Conservation (phyloP, 805 yeast species). For the Spathaspora hagerdaliae region DNA sequence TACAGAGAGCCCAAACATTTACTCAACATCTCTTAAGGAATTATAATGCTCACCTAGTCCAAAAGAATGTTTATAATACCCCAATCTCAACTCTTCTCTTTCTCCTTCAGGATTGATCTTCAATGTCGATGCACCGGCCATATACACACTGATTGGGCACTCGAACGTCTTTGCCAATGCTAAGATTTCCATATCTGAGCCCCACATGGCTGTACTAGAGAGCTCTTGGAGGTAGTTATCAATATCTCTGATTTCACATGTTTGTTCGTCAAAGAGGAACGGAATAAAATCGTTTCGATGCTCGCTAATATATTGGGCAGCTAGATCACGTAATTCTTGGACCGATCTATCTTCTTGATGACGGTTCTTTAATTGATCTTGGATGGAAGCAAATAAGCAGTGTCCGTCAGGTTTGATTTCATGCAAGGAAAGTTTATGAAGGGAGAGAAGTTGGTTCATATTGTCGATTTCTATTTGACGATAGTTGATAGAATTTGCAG, state of each 20-base stretch:
- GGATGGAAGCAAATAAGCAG: conserved; percentile 82
- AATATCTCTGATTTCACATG: conserved; percentile 59
- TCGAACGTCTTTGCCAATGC: conserved; percentile 72
- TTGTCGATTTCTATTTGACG: conserved; percentile 69
- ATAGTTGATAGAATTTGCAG: conserved; percentile 60
- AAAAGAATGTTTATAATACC: conserved; percentile 78
- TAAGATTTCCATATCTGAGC: conserved; percentile 87
- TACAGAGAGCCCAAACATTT: too few relatives aligned
- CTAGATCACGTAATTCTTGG: conserved; percentile 54
- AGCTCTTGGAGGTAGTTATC: conserved; percentile 66
- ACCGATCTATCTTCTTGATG: conserved; percentile 36
- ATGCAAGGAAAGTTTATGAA: conserved; percentile 47
- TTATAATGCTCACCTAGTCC: conserved; percentile 96
- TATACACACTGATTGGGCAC: conserved; percentile 70
- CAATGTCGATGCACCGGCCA: conserved; percentile 72
- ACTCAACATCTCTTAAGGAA: conserved; percentile 39
- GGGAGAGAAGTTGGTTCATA: conserved; percentile 49
- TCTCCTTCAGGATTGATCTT: conserved; percentile 56
- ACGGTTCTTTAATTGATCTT: conserved; percentile 67
- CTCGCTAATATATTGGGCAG: conserved; percentile 62
- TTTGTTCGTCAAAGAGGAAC: conserved; percentile 75
- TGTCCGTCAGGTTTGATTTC: conserved; percentile 92
- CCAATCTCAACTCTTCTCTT: conserved; percentile 51
- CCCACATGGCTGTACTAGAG: conserved; percentile 87
- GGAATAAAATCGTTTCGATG: conserved; percentile 75